Base-by-base conservation (phyloP, 2,329 filamentous ascomycete species). In the Xylariaceae sp. region DNA sequence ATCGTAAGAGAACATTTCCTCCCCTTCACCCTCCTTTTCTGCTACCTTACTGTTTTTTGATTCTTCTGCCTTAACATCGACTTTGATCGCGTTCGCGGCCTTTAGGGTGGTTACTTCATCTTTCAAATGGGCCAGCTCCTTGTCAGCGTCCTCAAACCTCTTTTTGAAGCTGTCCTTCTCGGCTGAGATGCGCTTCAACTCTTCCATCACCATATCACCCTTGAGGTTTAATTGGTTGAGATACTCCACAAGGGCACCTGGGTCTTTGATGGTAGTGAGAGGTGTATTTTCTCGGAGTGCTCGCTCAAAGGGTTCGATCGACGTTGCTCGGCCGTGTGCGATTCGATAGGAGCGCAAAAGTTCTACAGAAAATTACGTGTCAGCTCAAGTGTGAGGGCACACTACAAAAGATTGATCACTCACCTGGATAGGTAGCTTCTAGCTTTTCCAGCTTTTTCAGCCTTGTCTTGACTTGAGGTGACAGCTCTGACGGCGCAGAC, bases 1-100 rank as follows among this genome's bases (percentile, higher is more conserved):
- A 53, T 97, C 92, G 64, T 92, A 95, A 0, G 92, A 96, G 73
- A 97, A 97, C 72, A 97, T 88, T 42, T 96, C 90, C 59, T 92
- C 89, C 21, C 57, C 72, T 78, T 3, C 76, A 75, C 18, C 37
- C 10, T 20, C 49, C 16, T 57, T 47, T 16, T 37, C 60, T 53
- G 6, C 55, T 24, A n/a, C 36, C 23, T 50, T 58, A 2, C 56
- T 37, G 5, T 65, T 60, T 2, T 57, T 50, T 2, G 65, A 11
- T 35, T 30, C 44, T 24, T 57, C 45, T 35, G 18, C 58, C 53
- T 8, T 58, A 15, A 11, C 29, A 27, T 45, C 58, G 2, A 53
- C 32, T 6, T 64, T 60, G 6, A 59, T 50, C 1, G 64, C 10
- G 37, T 73, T 72, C 3, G 65, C 66, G 26, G 70, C 64, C 60